These are phyloP conservation scores for Cercospora nicotianae DNA, from an alignment of 2,329 filamentous ascomycete species.

Conservation along the genomic window DNA sequence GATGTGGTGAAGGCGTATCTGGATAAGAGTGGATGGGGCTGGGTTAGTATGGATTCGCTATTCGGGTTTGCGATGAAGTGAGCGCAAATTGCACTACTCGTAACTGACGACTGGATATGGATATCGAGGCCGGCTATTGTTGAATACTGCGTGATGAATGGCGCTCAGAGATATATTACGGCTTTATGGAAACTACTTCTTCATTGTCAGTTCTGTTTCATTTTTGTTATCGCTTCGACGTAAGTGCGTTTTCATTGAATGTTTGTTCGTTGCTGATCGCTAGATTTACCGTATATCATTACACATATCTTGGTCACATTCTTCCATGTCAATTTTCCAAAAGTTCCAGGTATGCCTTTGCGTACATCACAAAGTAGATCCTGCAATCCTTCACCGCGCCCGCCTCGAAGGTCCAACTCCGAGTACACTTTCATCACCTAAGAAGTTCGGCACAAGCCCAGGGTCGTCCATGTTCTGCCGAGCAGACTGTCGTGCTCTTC, in stretches of 20 bases:
- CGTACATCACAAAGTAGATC: neutral
- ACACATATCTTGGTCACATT: neutral
- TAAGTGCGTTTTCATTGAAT: too few relatives aligned
- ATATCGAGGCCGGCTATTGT: neutral
- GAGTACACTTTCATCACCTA: constrained; percentile 40
- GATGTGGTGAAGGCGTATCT: constrained; percentile 64
- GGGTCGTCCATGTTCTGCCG: constrained; percentile 21
- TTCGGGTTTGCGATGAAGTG: constrained; percentile 46
- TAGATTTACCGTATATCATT: neutral
- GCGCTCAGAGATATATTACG: neutral
- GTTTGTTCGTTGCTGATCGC: too few relatives aligned
- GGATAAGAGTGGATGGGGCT: constrained; percentile 42
- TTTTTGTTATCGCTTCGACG: neutral
- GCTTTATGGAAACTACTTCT: neutral
- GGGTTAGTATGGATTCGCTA: constrained; percentile 51
- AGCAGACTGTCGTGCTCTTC: constrained; percentile 22
- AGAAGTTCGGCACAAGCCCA: constrained; percentile 37
- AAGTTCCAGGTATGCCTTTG: too few relatives aligned
- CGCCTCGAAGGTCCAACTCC: constrained; percentile 22
- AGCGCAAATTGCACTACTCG: neutral
- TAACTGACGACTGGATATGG: neutral
- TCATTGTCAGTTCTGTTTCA: neutral
- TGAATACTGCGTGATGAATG: neutral
- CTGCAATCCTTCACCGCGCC: neutral
- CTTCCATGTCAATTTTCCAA: too few relatives aligned